phyloP scores from a whole-genome alignment of 2,329 filamentous ascomycete species.

The Apiospora hydei region DNA sequence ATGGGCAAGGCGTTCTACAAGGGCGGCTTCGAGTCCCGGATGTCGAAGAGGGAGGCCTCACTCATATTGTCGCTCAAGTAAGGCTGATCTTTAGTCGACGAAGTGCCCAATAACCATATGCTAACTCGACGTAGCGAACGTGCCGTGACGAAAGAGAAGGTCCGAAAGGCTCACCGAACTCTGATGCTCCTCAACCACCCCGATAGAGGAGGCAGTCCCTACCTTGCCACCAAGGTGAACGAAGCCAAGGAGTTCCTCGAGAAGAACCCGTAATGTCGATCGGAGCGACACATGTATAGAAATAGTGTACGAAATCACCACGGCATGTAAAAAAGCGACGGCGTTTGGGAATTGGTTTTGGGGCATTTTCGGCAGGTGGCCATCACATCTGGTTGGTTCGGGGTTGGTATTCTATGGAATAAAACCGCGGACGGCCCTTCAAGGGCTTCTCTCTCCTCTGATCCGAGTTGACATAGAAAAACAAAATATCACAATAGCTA shows the following conservation, averaged over 20 bases:
- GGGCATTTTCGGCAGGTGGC: constrained; percentile 10
- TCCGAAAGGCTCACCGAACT: constrained; percentile 93
- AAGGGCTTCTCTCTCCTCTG: constrained; percentile 18
- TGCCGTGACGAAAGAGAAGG: constrained; percentile 86
- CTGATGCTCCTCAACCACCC: constrained; percentile 98
- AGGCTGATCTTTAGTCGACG: constrained; percentile 28
- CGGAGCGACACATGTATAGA: constrained; percentile 20
- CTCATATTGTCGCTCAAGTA: constrained; percentile 92
- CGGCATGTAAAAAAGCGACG: constrained; percentile 25
- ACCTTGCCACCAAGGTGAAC: constrained; percentile 96
- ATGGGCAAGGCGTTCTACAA: constrained; percentile 96
- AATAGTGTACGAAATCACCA: constrained; percentile 25
- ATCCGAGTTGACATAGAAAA: constrained; percentile 18
- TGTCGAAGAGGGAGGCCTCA: constrained; percentile 90
- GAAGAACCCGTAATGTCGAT: constrained; percentile 58
- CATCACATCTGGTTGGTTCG: constrained; percentile 13
- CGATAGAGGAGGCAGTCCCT: constrained; percentile 95
- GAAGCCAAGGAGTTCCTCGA: constrained; percentile 97
- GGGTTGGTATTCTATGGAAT: constrained; percentile 11
- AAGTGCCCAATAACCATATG: background rate
- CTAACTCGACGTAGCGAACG: constrained; percentile 70
- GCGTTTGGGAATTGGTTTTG: constrained; percentile 25
- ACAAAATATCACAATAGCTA: background rate
- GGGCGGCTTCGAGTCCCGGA: constrained; percentile 95
- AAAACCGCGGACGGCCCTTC: constrained; percentile 1